Base-by-base conservation (phyloP, 371 early-diverging fungal genomes). In the Rhizopus sp. region DNA sequence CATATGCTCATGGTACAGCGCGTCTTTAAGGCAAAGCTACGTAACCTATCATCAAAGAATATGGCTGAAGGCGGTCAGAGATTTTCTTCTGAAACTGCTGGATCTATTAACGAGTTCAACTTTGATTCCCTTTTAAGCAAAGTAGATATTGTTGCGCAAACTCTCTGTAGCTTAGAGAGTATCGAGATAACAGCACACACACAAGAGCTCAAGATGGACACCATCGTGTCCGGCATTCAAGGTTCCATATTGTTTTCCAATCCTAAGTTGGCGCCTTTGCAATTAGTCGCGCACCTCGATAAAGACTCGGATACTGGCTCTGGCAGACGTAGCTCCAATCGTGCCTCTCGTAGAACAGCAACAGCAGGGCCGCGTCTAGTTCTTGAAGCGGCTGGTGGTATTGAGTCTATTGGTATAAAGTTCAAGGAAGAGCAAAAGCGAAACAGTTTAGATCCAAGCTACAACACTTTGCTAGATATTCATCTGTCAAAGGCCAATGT, bases 1-100 rank as follows among this genome's bases (percentile, higher is more conserved):
- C 91, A 90, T 58, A 85, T 86, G 67, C 63, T 88, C 5, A 72
- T 84, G 33, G 89, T 92, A 2, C 87, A 92, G 54, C 78, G 88
- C 13, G 82, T 87, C 8, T 89, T 90, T 55, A 71, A 79, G 0
- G 68, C 81, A 4, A 85, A 83, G 32, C 50, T 83, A 1, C 64
- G 60, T 23, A 66, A 65, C 23, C 40, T 80, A 4, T 66, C 67
- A 0, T 70, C 70, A 44, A 62, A 68, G 13, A 73, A 54, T 7
- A 53, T 32, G 1, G 2, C 55, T 57, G 13, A 69, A 69, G 40
- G 55, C 60, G 37, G 47, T 62, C 44, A 66, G 61, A 40, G 12
- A 39, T 15, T 17, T 4, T 48, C 46, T 29, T 9, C 38, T 38
- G 4, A 60, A 48, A 40, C 50, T 45, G 30, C 57, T 31, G 4